phyloP scores from a whole-genome alignment of 2,329 filamentous ascomycete genomes.

The Clonostachys rhizophaga region DNA sequence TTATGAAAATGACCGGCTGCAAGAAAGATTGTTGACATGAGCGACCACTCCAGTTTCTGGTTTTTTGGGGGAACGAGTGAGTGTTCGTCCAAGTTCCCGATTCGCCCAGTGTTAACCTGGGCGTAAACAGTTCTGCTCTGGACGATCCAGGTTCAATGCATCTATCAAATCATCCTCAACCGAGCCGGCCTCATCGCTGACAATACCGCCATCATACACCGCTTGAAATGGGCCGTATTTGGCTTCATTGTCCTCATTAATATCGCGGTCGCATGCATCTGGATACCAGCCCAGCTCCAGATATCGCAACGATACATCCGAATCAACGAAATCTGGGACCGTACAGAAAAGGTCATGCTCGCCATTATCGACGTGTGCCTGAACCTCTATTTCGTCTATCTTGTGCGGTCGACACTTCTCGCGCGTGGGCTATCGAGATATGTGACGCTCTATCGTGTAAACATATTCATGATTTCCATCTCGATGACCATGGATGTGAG shows the following conservation, averaged over 20 bases:
- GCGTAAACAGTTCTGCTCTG: constrained; percentile 12
- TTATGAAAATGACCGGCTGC: not conserved
- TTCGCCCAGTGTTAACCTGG: too few relatives aligned
- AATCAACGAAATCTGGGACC: constrained; percentile 47
- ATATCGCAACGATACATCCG: constrained; percentile 30
- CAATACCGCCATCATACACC: constrained; percentile 22
- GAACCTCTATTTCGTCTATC: constrained; percentile 44
- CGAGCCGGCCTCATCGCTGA: constrained; percentile 40
- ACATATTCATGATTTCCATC: constrained; percentile 13
- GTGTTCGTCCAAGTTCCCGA: not conserved
- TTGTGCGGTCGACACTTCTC: constrained; percentile 37
- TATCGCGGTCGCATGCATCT: constrained; percentile 47
- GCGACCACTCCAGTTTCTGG: not conserved
- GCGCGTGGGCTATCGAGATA: constrained; percentile 43
- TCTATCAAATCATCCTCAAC: constrained; percentile 51
- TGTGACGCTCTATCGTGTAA: constrained; percentile 31
- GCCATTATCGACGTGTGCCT: constrained; percentile 39
- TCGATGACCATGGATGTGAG: constrained; percentile 16
- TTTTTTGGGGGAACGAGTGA: not conserved
- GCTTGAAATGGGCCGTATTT: constrained; percentile 38
- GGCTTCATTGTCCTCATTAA: constrained; percentile 40
- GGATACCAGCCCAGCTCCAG: constrained; percentile 46
- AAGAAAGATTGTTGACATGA: not conserved
- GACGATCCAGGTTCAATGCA: constrained; percentile 39
- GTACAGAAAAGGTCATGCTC: constrained; percentile 45